phyloP scores from a whole-genome alignment of 768 basidiomycete species.

The Leccinum subtestaceum region DNA sequence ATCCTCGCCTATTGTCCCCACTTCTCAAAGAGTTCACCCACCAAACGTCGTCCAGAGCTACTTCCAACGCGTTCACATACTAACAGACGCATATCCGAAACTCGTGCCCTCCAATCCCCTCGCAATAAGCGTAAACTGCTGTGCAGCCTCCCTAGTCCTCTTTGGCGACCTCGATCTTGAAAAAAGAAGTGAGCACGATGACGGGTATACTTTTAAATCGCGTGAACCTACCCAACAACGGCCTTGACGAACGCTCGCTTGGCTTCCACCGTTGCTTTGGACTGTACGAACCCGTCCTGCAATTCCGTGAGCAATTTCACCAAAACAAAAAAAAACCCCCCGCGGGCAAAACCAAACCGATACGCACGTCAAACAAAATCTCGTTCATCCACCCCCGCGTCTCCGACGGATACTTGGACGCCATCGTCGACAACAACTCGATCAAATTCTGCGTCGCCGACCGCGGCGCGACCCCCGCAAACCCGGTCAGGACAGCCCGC shows the following conservation, averaged over 20 bases:
- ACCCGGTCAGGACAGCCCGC: slow-evolving; percentile 70
- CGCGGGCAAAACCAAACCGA: neutral
- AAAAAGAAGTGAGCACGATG: neutral
- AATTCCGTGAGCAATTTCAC: neutral
- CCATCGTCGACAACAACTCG: slow-evolving; percentile 70
- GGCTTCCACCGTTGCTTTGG: slow-evolving; percentile 68
- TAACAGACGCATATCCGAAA: slow-evolving; percentile 77
- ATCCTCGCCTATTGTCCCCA: too few relatives aligned
- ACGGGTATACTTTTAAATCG: neutral
- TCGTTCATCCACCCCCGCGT: slow-evolving; percentile 70
- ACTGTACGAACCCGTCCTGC: slow-evolving; percentile 71
- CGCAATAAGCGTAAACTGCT: slow-evolving; percentile 84
- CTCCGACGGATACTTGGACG: slow-evolving; percentile 52
- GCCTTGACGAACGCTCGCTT: slow-evolving; percentile 79
- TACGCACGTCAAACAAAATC: slow-evolving; percentile 46
- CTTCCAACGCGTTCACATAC: slow-evolving; percentile 33
- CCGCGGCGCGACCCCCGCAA: slow-evolving; percentile 81
- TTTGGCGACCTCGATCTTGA: slow-evolving; percentile 65
- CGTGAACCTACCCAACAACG: slow-evolving; percentile 53
- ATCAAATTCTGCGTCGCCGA: slow-evolving; percentile 82
- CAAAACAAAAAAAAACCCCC: too few relatives aligned
- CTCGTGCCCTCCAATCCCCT: slow-evolving; percentile 81
- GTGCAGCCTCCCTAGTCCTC: slow-evolving; percentile 76
- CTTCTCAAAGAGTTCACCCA: too few relatives aligned
- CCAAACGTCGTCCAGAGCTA: neutral